A percentile compares a stretch with the other conserved stretches of the same genome.
Conservation (phyloP, 305 asterid species). For the Ajuga reptans region DNA sequence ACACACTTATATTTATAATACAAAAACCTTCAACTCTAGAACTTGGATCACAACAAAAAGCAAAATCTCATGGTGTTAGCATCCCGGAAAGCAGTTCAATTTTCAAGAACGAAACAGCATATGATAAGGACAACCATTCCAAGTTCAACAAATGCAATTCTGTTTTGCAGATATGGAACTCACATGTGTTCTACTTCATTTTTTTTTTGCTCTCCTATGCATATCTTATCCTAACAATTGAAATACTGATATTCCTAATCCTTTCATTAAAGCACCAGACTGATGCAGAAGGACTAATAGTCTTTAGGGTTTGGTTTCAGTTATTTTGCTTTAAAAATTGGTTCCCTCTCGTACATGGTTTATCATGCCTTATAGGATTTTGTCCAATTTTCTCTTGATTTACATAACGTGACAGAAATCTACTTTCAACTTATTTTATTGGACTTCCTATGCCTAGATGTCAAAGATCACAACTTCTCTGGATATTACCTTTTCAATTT, state of each 20-base stretch:
- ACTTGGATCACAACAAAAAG: not conserved
- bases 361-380: not conserved
- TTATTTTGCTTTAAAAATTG: not conserved
- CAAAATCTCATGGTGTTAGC: not conserved
- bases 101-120: not conserved
- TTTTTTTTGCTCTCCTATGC: not conserved
- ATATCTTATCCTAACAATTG: not conserved
- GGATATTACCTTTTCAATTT: conserved; percentile 67
- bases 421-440: conserved; percentile 5
- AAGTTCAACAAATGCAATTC: not conserved
- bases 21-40: not conserved
- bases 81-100: not conserved
- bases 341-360: not conserved
- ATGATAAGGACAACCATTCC: not conserved
- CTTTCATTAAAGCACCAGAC: not conserved
- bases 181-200: not conserved
- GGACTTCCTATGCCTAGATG: conserved; percentile 15
- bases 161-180: not conserved
- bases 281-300: not conserved
- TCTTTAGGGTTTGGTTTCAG: not conserved
- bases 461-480: not conserved
- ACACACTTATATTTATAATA: not conserved
- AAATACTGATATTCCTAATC: not conserved
- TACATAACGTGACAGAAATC: not conserved
- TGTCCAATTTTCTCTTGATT: not conserved